Evolutionary conservation across 2,329 filamentous ascomycete genomes (phyloP).

Genomic region (Hymenotorrendiella dingleyae): DNA sequence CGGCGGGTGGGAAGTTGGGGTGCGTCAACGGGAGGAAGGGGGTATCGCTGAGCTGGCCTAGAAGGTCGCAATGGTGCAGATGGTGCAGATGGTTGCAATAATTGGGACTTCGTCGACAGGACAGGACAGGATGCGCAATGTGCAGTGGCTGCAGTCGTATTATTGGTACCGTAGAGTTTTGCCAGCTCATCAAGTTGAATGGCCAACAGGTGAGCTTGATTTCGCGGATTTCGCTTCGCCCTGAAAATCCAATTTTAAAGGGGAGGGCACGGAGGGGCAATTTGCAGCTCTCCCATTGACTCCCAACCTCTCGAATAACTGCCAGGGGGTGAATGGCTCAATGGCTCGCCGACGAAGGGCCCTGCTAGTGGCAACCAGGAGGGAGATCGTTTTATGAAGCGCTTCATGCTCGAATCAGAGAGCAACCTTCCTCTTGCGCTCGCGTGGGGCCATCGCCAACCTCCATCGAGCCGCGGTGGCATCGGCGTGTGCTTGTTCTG

Average conservation of each 20-base stretch:
- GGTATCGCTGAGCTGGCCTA: neutral
- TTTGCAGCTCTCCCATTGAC: neutral
- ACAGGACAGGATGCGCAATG: too few species aligned
- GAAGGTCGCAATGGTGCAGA: neutral
- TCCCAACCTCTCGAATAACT: neutral
- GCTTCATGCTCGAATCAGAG: constrained; percentile 10
- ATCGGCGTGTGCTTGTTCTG: too few species aligned
- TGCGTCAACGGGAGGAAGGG: neutral
- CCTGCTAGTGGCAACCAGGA: neutral
- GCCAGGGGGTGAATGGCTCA: neutral
- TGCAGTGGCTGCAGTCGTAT: neutral
- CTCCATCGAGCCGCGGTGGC: too few species aligned
- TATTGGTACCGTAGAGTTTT: neutral
- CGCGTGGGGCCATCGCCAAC: neutral
- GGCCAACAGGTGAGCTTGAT: neutral
- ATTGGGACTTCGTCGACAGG: too few species aligned
- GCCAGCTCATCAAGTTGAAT: constrained; percentile 8
- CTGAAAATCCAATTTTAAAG: neutral
- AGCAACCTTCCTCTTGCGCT: neutral
- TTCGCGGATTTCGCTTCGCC: neutral
- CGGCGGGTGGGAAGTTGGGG: neutral
- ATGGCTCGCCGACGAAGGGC: neutral
- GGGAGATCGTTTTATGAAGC: constrained; percentile 8
- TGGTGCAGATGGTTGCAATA: neutral
- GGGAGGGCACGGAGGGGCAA: neutral